Base-by-base conservation (phyloP, 495 filamentous ascomycete genomes). In the Friedmanniomyces endolithicus region DNA sequence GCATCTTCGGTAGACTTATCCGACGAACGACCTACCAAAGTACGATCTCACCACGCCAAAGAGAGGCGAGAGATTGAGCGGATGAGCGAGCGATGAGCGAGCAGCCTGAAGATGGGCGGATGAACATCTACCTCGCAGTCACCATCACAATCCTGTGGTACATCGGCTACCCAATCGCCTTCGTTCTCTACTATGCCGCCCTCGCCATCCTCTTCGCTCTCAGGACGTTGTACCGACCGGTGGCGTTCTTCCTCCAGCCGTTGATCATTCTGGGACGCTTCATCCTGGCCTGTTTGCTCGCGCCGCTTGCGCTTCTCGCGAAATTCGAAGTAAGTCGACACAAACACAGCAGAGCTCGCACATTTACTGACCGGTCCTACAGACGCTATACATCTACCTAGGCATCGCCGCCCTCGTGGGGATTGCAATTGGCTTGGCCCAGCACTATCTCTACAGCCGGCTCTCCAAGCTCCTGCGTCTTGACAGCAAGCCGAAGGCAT, bases 331-430 rank as follows among this genome's bases (percentile, higher is more conserved):
- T 86, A 75, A 62, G 69, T 50, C 11, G 16, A 20, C 27, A 9
- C 27, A 11, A 11, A 12, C 25, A 29, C 46, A 9, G 29, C 7
- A 0, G 16, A 14, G 50, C 45, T 41, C 57, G 24, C 53, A 62
- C 54, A 45, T 46, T 62, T 47, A 55, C 58, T 61, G 53, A 62
- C 45, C 39, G 52, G 25, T 1, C 11, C 52, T 50, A 24, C 53
- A 85, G 82, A 78, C 79, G 46, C 63, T 86, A 22, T 81, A 84
- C 61, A 79, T 79, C 62, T 86, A 78, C 68, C 65, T 86, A 24
- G 78, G 76, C 41, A 70, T 77, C 49, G 82, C 83, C 17, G 67
- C 72, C 12, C 52, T 84, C 20, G 71, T 82, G 54, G 85, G 83
- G 0, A 58, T 77, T 17, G 37, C 74, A 17, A 68, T 76, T 17